phyloP scores from a whole-genome alignment of 192 early-diverging fungal species.

The Podila epigama region DNA sequence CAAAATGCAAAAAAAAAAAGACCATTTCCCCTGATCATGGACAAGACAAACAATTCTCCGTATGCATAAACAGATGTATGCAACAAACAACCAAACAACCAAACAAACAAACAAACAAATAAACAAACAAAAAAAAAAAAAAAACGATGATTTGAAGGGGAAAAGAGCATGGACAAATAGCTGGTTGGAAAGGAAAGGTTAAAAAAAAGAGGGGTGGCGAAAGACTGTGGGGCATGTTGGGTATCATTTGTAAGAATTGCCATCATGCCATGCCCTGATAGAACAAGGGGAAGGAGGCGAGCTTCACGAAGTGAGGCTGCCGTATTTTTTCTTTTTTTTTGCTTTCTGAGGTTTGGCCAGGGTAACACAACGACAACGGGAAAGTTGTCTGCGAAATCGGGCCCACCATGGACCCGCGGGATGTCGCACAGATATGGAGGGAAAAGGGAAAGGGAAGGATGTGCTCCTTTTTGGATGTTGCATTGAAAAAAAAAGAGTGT shows the following conservation, averaged over 20 bases:
- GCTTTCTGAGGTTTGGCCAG: background rate
- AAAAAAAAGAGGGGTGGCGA: background rate
- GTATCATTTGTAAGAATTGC: background rate
- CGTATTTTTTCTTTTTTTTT: background rate
- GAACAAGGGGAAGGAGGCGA: background rate
- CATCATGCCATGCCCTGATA: background rate
- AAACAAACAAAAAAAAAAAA: background rate
- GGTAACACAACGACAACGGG: background rate
- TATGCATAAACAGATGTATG: background rate
- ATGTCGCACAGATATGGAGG: no score
- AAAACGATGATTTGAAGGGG: background rate
- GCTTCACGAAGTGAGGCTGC: background rate
- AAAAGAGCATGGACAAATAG: no score
- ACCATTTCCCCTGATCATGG: background rate
- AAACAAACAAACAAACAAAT: background rate
- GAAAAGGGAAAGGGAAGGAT: no score
- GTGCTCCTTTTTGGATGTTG: no score
- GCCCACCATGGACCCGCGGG: no score
- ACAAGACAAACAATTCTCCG: background rate
- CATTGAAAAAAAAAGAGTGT: no score
- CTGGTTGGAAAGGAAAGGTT: background rate
- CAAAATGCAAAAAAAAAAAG: background rate
- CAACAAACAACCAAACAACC: no score
- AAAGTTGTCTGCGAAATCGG: background rate
- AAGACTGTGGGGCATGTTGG: background rate